Percentiles rank a stretch among this genome's conserved stretches.
Conservation (phyloP, 495 filamentous ascomycete genomes). For the Lineolata rhizophorae region DNA sequence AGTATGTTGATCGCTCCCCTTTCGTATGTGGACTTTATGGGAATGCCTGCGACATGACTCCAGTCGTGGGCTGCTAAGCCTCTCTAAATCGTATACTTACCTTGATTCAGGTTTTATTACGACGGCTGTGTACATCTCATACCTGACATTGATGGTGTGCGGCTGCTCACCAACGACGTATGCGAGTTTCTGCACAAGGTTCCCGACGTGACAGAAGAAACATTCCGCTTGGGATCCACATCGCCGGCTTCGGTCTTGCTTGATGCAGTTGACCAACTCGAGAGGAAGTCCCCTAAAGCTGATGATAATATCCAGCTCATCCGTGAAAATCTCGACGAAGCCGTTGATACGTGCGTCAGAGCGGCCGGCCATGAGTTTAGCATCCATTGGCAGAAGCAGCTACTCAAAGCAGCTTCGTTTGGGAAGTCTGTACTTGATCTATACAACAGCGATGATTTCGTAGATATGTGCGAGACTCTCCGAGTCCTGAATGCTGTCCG, state of each 20-base stretch:
- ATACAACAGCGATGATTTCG: conserved; percentile 94
- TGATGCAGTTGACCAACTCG: conserved; percentile 78
- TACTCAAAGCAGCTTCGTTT: conserved; percentile 87
- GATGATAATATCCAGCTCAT: conserved; percentile 96
- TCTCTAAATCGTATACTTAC: conserved; percentile 5
- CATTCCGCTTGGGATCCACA: conserved; percentile 70
- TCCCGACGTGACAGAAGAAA: conserved; percentile 65
- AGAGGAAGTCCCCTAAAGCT: conserved; percentile 86
- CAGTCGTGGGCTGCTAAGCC: not conserved
- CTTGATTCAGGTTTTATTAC: conserved; percentile 52
- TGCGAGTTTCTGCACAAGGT: conserved; percentile 94
- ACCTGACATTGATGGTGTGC: conserved; percentile 71
- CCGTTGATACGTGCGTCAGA: conserved; percentile 76
- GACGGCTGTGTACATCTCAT: conserved; percentile 78
- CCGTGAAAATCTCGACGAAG: conserved; percentile 61
- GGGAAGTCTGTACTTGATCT: conserved; percentile 92
- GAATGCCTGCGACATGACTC: not conserved
- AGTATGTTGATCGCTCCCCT: too few species aligned
- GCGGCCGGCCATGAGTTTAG: conserved; percentile 85
- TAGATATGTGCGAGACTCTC: conserved; percentile 90
- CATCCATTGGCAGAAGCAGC: conserved; percentile 78
- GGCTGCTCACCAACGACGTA: conserved; percentile 70
- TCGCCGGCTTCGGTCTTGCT: conserved; percentile 76
- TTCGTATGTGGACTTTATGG: too few species aligned
- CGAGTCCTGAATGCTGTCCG: conserved; percentile 81